A percentile compares a stretch with the other conserved stretches of the same genome.
phyloP scores from a whole-genome alignment of 129 eudicot genomes.

The Flaveria sonorensis region DNA sequence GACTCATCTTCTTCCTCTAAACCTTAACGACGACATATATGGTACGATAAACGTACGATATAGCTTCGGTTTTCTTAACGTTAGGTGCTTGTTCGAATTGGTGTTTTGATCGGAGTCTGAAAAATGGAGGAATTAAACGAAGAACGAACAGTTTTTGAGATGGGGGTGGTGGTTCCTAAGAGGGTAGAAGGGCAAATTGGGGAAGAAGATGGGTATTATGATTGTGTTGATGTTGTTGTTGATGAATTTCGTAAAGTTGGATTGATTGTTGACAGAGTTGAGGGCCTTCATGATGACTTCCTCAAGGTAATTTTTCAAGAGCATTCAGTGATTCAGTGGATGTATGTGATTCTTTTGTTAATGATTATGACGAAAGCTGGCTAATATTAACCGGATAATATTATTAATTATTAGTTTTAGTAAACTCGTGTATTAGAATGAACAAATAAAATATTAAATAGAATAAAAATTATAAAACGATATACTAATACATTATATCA shows the following conservation, averaged over 20 bases:
- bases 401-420: too few relatives aligned
- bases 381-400: too few relatives aligned
- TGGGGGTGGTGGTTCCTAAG: constrained; percentile 67
- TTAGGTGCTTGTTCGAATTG: too few relatives aligned
- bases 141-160: constrained; percentile 57
- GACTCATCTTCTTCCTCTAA: too few relatives aligned
- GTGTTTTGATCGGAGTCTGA: background rate
- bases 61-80: background rate
- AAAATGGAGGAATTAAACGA: constrained; percentile 2
- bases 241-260: constrained; percentile 61
- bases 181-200: constrained; percentile 22
- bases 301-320: constrained; percentile 51
- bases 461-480: too few relatives aligned
- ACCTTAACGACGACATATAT: too few relatives aligned
- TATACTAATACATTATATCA: too few relatives aligned
- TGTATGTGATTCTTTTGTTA: too few relatives aligned
- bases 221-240: constrained; percentile 69
- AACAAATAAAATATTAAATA: too few relatives aligned
- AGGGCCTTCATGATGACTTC: constrained; percentile 73
- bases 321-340: too few relatives aligned
- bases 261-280: constrained; percentile 61
- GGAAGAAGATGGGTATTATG: background rate
- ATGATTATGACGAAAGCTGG: too few relatives aligned
- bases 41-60: background rate
- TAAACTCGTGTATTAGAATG: too few relatives aligned